These are phyloP conservation scores for Boletus fagicola DNA, from an alignment of 768 basidiomycete species.

Conservation along the genomic window DNA sequence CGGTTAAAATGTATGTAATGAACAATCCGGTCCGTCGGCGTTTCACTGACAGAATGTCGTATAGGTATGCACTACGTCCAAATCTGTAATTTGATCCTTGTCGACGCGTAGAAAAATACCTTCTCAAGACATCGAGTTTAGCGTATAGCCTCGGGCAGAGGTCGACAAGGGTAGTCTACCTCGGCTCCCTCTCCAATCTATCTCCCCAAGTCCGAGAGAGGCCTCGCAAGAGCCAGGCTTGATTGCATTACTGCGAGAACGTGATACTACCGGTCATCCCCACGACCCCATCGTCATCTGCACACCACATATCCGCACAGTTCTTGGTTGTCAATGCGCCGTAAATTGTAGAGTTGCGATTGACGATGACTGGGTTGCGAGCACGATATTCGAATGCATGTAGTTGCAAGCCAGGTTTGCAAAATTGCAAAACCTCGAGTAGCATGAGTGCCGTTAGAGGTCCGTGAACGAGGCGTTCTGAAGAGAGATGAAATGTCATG, in stretches of 20 bases:
- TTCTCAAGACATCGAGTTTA: not conserved
- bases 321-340: constrained; percentile 42
- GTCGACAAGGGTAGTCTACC: not conserved
- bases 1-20: constrained; percentile 75
- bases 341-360: constrained; percentile 45
- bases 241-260: constrained; percentile 16
- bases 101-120: not conserved
- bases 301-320: constrained; percentile 54
- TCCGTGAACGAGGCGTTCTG: constrained; percentile 83
- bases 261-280: constrained; percentile 64
- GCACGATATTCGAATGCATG: constrained; percentile 67
- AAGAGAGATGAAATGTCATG: constrained; percentile 2
- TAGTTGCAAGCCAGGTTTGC: constrained; percentile 48
- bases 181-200: too few relatives aligned
- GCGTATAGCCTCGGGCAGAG: not conserved
- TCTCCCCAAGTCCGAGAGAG: not conserved
- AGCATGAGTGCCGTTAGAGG: constrained; percentile 80
- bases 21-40: not conserved
- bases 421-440: constrained; percentile 55
- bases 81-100: constrained; percentile 1
- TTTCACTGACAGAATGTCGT: constrained; percentile 10
- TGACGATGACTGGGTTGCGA: constrained; percentile 59
- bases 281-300: constrained; percentile 53
- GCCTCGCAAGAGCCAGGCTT: not conserved
- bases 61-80: constrained; percentile 28